A percentile compares a stretch with the other conserved stretches of the same genome.
These are phyloP conservation scores for Coniochaeta sp. DNA, from an alignment of 2,329 filamentous ascomycete genomes.

Conservation along the genomic window DNA sequence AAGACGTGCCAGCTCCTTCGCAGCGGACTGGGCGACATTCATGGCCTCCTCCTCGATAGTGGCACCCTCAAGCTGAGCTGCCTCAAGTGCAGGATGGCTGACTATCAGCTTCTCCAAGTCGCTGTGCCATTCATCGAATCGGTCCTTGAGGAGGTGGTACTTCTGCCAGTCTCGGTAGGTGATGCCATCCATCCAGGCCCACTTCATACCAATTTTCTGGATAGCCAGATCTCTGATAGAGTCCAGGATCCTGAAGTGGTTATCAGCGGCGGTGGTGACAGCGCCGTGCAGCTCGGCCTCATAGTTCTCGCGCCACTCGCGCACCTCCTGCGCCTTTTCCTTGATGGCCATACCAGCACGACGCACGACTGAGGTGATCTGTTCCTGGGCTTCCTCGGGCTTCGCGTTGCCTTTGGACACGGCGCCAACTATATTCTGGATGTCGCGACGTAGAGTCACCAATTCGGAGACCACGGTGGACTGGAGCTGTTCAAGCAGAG, in stretches of 20 bases:
- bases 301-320: slow-evolving; percentile 68
- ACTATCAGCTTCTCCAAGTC: slow-evolving; percentile 73
- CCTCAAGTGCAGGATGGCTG: slow-evolving; percentile 61
- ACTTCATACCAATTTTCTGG: slow-evolving; percentile 86
- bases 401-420: slow-evolving; percentile 35
- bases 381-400: slow-evolving; percentile 29
- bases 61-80: slow-evolving; percentile 53
- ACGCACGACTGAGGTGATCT: slow-evolving; percentile 46
- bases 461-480: slow-evolving; percentile 58
- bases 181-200: slow-evolving; percentile 92
- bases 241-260: slow-evolving; percentile 75
- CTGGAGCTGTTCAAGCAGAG: slow-evolving; percentile 62
- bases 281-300: slow-evolving; percentile 61
- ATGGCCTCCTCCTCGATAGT: slow-evolving; percentile 70
- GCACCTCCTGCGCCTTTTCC: slow-evolving; percentile 66
- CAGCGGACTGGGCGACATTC: slow-evolving; percentile 68
- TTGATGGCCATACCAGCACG: slow-evolving; percentile 66
- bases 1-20: slow-evolving; percentile 69
- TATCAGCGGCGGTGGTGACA: slow-evolving; percentile 66
- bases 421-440: slow-evolving; percentile 52
- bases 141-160: slow-evolving; percentile 79
- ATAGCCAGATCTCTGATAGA: slow-evolving; percentile 76
- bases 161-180: slow-evolving; percentile 97
- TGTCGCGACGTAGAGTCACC: slow-evolving; percentile 56
- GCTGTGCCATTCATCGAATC: slow-evolving; percentile 76